Evolutionary conservation across 164 flowering plant species (phyloP).

Genomic region (Stephania cephalantha): DNA sequence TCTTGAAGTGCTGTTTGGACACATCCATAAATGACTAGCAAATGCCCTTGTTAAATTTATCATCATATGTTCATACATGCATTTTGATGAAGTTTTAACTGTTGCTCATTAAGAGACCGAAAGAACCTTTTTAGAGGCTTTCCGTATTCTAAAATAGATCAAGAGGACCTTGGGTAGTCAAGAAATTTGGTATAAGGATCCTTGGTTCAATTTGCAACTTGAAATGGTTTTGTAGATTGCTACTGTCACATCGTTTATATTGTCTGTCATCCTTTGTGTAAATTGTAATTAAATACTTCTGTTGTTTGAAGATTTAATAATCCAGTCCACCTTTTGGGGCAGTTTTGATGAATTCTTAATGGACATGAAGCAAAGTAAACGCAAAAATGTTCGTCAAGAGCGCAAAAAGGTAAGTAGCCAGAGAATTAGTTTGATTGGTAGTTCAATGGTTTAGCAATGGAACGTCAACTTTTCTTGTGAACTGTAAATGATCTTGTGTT

Average conservation of each 20-base stretch:
- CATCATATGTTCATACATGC: neutral
- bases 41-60: neutral
- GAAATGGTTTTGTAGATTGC: too few species aligned
- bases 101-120: too few species aligned
- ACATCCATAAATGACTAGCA: too few species aligned
- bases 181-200: too few species aligned
- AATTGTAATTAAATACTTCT: neutral
- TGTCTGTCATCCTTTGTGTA: neutral
- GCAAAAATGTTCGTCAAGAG: slow-evolving; percentile 94
- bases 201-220: too few species aligned
- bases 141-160: too few species aligned
- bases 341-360: slow-evolving; percentile 96
- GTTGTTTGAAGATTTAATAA: neutral
- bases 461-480: too few species aligned
- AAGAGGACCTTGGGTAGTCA: too few species aligned
- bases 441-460: neutral
- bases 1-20: too few species aligned
- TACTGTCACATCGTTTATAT: neutral
- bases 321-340: slow-evolving; percentile 11
- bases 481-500: neutral
- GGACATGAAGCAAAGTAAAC: slow-evolving; percentile 90
- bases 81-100: too few species aligned
- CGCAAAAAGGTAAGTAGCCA: slow-evolving; percentile 69
- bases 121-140: too few species aligned
- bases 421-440: neutral